phyloP scores from a whole-genome alignment of 2,329 filamentous ascomycete genomes.

The Talaromyces sp. region DNA sequence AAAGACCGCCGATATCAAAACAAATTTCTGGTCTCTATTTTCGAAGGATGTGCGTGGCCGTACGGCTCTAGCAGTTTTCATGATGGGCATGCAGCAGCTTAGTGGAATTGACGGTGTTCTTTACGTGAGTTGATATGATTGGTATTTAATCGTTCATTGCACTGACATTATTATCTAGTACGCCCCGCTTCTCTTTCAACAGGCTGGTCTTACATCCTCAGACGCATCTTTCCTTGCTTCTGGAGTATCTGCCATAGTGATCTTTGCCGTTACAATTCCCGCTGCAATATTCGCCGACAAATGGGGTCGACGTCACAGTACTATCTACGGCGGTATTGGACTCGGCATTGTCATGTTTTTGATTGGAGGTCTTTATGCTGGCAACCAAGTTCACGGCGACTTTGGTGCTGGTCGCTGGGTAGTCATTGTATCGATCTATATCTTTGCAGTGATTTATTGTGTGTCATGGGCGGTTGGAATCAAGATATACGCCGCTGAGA shows the following conservation, averaged over 20 bases:
- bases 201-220: slow-evolving; percentile 52
- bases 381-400: slow-evolving; percentile 21
- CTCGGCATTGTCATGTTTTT: slow-evolving; percentile 37
- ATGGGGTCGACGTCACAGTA: slow-evolving; percentile 52
- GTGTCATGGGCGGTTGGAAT: slow-evolving; percentile 50
- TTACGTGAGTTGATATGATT: slow-evolving; percentile 3
- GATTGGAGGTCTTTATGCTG: slow-evolving; percentile 28
- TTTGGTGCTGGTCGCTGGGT: slow-evolving; percentile 25
- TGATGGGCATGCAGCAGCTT: slow-evolving; percentile 56
- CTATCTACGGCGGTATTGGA: slow-evolving; percentile 49
- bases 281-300: slow-evolving; percentile 53
- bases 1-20: too few relatives aligned
- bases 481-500: slow-evolving; percentile 56
- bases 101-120: slow-evolving; percentile 59
- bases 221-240: slow-evolving; percentile 57
- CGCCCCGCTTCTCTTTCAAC: slow-evolving; percentile 54
- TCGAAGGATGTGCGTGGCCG: too few relatives aligned
- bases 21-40: too few relatives aligned
- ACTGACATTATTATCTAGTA: slow-evolving; percentile 39
- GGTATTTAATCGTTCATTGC: too few relatives aligned
- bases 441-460: slow-evolving; percentile 24
- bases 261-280: slow-evolving; percentile 53
- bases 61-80: slow-evolving; percentile 46
- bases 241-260: slow-evolving; percentile 55
- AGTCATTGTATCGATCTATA: slow-evolving; percentile 23